A percentile compares a stretch with the other conserved stretches of the same genome.
Conservation (phyloP, 2,329 filamentous ascomycete species). For the Aspergillus pseudoglaucus region DNA sequence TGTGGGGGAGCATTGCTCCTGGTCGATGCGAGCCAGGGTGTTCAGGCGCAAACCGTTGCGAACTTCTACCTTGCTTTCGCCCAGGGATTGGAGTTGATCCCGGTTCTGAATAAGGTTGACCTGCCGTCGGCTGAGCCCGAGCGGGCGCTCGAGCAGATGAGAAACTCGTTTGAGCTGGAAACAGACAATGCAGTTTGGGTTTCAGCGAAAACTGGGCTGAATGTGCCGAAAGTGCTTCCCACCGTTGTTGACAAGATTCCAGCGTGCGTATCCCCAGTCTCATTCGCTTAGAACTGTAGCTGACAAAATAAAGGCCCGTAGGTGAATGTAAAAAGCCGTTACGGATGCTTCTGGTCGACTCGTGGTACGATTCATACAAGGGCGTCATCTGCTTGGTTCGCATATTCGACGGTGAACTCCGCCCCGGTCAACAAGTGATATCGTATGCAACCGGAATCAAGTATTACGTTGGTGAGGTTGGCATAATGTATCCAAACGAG, state of each 20-base stretch:
- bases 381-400: conserved; percentile 88
- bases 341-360: conserved; percentile 84
- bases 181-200: conserved; percentile 68
- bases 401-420: conserved; percentile 80
- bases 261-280: conserved; percentile 35
- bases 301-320: conserved; percentile 47
- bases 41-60: conserved; percentile 95
- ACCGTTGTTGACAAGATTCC: conserved; percentile 81
- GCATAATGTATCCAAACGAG: conserved; percentile 88
- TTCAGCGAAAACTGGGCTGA: conserved; percentile 88
- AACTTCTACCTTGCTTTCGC: conserved; percentile 98
- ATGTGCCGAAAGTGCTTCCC: conserved; percentile 76
- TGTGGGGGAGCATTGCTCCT: conserved; percentile 88
- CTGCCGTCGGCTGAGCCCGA: conserved; percentile 82
- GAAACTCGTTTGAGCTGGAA: conserved; percentile 80
- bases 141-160: conserved; percentile 78
- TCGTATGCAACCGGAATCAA: conserved; percentile 83
- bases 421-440: conserved; percentile 74
- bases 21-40: conserved; percentile 91
- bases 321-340: conserved; percentile 69
- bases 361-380: conserved; percentile 95
- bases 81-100: conserved; percentile 77
- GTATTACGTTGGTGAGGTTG: conserved; percentile 92
- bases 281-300: background rate
- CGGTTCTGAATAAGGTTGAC: conserved; percentile 96